Evolutionary conservation across 371 early-diverging fungal species (phyloP).

Genomic region (Mucor circinelloides): DNA sequence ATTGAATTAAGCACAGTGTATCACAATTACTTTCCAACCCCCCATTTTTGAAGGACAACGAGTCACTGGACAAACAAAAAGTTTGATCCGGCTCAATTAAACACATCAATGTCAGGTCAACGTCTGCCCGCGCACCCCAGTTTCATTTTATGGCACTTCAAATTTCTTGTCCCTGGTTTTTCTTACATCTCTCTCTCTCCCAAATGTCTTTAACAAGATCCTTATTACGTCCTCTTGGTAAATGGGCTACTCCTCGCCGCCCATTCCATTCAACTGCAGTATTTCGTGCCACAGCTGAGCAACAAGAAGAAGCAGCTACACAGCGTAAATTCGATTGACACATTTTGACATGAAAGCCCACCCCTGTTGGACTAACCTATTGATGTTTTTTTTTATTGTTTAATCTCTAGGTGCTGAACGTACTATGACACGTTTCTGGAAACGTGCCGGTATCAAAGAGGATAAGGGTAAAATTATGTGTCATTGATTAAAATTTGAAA

Average conservation of each 20-base stretch:
- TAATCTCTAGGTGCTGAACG: constrained; percentile 52
- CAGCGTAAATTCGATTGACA: constrained; percentile 17
- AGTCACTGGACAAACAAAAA: neutral
- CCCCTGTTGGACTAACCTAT: neutral
- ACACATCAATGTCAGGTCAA: neutral
- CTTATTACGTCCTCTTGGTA: constrained; percentile 5
- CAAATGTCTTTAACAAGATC: constrained; percentile 7
- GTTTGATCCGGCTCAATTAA: neutral
- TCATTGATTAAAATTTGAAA: neutral
- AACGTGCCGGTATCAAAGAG: constrained; percentile 63
- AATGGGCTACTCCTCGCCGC: constrained; percentile 8
- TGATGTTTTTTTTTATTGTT: neutral
- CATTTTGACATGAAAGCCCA: neutral
- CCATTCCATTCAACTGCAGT: constrained; percentile 14
- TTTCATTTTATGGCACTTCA: neutral
- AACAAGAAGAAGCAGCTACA: constrained; percentile 25
- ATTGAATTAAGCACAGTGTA: too few relatives aligned
- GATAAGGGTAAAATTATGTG: constrained; percentile 44
- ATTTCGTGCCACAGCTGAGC: constrained; percentile 9
- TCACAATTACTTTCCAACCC: neutral
- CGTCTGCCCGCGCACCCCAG: neutral
- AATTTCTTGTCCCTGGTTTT: constrained; percentile 16
- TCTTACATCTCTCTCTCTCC: neutral
- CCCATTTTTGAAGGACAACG: neutral
- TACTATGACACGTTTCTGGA: constrained; percentile 79